Base-by-base conservation (phyloP, 2,329 filamentous ascomycete genomes). In the Penicillium aurantiogriseum region DNA sequence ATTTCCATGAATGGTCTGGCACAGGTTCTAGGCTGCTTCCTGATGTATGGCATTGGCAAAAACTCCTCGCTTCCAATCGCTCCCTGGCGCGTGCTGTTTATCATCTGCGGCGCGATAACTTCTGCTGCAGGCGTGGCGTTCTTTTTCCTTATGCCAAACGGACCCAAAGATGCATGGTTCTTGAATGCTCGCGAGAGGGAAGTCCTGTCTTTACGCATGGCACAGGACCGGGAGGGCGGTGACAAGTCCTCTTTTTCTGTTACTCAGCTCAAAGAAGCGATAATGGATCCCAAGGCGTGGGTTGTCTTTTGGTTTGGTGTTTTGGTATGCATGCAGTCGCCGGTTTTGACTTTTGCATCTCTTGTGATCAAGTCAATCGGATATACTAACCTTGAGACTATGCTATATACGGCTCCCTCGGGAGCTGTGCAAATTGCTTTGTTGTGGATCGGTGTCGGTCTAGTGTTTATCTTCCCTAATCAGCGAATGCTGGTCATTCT, bases 11-110 rank as follows among this genome's bases (percentile, higher is more conserved):
- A 80, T 59, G 79, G 77, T 3, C 40, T 81, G 2, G 77, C 79
- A 0, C 79, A 81, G 60, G 71, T 81, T 31, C 59, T 79, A 38
- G 79, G 79, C 10, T 75, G 70, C 29, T 59, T 81, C 5, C 70
- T 81, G n/a, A 81, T 80, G 78, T 82, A 81, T 61, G 79, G 79
- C 36, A 80, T 83, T 51, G 80, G 79, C 39, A 76, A 76, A 58
- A 76, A 79, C 53, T 64, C 59, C 0, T 63, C 77, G 2, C 51
- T 68, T 80, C 11, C 70, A 0, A 66, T 83, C 4, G 72, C 71
- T 0, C 74, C 79, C 0, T 83, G 81, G 81, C 69, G 79, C 35
- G 67, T 73, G 0, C 65, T 83, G 38, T 83, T 83, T 63, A 67
- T 83, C 31, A 71, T 83, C 13, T 81, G 77, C 55, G 81, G 81